These are phyloP conservation scores for Candida pini DNA, from an alignment of 805 yeast genomes.

Conservation along the genomic window DNA sequence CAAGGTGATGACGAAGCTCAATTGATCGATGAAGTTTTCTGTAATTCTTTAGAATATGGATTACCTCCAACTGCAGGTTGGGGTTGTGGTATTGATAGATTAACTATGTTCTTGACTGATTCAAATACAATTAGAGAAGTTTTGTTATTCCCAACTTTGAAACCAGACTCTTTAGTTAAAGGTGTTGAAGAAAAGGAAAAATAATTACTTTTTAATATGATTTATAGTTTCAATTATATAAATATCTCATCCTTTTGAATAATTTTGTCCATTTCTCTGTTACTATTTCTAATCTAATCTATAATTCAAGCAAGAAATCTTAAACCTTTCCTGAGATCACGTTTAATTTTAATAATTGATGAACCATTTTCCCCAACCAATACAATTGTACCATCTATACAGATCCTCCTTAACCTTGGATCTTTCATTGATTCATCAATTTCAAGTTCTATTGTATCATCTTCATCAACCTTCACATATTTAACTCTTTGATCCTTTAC, in stretches of 20 bases:
- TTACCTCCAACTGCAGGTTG: constrained; percentile 99
- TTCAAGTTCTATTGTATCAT: constrained; percentile 11
- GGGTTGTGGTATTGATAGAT: constrained; percentile 99
- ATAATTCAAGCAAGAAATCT: background rate
- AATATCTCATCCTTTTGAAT: background rate
- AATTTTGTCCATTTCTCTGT: background rate
- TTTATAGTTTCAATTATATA: no score
- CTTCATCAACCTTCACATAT: constrained; percentile 32
- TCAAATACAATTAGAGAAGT: constrained; percentile 97
- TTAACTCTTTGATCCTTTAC: constrained; percentile 40
- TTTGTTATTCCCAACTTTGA: constrained; percentile 95
- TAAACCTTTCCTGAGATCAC: background rate
- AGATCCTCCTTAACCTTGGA: constrained; percentile 42
- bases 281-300: constrained; percentile 1
- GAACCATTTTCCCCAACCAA: constrained; percentile 7
- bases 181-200: constrained; percentile 33
- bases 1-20: constrained; percentile 99
- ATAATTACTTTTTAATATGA: no score
- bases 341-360: no score
- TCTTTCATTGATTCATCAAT: constrained; percentile 25
- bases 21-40: constrained; percentile 91
- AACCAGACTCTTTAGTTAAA: constrained; percentile 65
- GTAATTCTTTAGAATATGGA: constrained; percentile 97
- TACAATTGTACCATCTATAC: constrained; percentile 61
- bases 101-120: constrained; percentile 96